These are phyloP conservation scores for Rickenella mellea DNA, from an alignment of 768 basidiomycete genomes.

Conservation along the genomic window DNA sequence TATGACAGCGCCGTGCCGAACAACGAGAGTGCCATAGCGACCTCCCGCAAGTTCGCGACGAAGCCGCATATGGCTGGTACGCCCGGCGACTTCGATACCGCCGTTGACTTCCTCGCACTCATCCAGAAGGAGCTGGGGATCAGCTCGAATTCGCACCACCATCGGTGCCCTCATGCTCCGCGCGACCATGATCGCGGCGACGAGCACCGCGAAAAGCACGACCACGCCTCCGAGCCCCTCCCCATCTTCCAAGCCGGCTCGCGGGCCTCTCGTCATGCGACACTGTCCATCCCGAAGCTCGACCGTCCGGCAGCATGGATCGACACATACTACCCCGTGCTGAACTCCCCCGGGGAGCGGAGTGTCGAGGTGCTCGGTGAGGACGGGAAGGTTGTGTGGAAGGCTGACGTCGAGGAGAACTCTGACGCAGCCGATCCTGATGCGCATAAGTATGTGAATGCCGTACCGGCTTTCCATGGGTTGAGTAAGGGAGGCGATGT, in stretches of 20 bases:
- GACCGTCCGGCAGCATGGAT: conserved; percentile 64
- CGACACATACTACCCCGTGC: conserved; percentile 79
- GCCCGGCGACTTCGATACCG: conserved; percentile 45
- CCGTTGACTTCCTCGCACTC: conserved; percentile 54
- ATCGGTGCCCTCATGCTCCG: too few relatives aligned
- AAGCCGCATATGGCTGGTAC: conserved; percentile 58
- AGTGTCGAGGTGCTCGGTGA: conserved; percentile 56
- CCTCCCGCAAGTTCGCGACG: conserved; percentile 42
- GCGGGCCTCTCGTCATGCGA: conserved; percentile 54
- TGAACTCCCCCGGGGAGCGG: conserved; percentile 70
- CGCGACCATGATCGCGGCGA: too few relatives aligned
- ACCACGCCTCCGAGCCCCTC: conserved; percentile 24
- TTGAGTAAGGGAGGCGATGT: conserved; percentile 71
- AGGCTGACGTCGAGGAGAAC: conserved; percentile 63
- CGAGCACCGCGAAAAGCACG: too few relatives aligned
- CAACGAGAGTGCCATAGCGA: conserved; percentile 34
- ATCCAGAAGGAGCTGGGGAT: conserved; percentile 62
- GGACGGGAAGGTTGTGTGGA: conserved; percentile 47
- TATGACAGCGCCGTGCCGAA: conserved; percentile 39
- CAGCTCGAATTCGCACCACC: too few relatives aligned
- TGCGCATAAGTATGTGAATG: conserved; percentile 54
- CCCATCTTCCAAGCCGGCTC: conserved; percentile 70
- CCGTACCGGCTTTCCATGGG: conserved; percentile 82
- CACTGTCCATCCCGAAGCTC: conserved; percentile 37
- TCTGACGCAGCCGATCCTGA: conserved; percentile 69